phyloP scores from a whole-genome alignment of 495 filamentous ascomycete species.

The Halenospora varia region DNA sequence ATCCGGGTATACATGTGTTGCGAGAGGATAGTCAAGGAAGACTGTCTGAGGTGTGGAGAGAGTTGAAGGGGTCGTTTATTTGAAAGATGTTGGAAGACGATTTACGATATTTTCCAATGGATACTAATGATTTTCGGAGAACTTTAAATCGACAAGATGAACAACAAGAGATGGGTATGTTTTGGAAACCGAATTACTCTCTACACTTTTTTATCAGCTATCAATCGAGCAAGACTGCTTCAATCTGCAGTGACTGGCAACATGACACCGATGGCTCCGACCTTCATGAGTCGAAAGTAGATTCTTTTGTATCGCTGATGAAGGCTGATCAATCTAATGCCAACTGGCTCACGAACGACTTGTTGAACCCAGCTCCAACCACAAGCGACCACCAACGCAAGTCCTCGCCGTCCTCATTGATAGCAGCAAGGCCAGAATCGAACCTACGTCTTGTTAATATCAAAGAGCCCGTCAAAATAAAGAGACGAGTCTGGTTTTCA shows the following conservation, averaged over 20 bases:
- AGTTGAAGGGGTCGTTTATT: constrained; percentile 2
- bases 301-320: too few relatives aligned
- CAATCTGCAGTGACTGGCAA: not conserved
- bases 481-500: too few relatives aligned
- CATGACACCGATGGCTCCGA: not conserved
- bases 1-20: constrained; percentile 5
- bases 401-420: too few relatives aligned
- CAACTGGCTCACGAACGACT: too few relatives aligned
- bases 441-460: too few relatives aligned
- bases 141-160: not conserved
- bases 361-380: too few relatives aligned
- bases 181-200: not conserved
- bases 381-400: too few relatives aligned
- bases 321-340: too few relatives aligned
- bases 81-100: constrained; percentile 14
- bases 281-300: not conserved
- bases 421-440: too few relatives aligned
- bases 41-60: constrained; percentile 3
- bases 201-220: not conserved
- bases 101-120: constrained; percentile 6
- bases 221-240: not conserved
- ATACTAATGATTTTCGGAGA: not conserved
- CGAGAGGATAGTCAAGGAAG: constrained; percentile 15
- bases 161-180: not conserved
- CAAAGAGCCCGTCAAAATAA: too few relatives aligned